Evolutionary conservation across 2,329 filamentous ascomycete genomes (phyloP), one percentile per base, ranked within the genome.

Genomic region (Clonostachys solani): DNA sequence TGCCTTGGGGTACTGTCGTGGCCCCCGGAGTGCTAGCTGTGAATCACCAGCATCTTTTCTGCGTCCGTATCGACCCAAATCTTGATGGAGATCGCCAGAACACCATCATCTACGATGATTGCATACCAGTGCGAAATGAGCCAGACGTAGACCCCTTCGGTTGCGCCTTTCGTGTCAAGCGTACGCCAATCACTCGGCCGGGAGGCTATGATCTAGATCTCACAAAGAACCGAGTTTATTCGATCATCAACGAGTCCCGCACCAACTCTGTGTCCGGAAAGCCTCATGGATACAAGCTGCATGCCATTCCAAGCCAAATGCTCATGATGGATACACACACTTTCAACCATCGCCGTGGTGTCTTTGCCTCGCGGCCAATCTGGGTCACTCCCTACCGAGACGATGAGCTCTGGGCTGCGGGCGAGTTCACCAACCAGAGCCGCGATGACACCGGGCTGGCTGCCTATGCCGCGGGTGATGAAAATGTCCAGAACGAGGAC

Each of bases 401-500:
- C 48, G 69, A 66, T 23, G 74, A 78, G 60, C 57, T 76, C 13
- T 77, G 68, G 66, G 74, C 72, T 2, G 73, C 71, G 5, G 75
- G 75, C 9, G 71, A 74, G 54, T 77, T 70, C 44, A 77, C 73
- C 4, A 78, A 77, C 49, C 74, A 77, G 61, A 74, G 72, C 49
- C 63, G 58, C 2, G 58, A 53, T 40, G 74, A 68, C 48, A 59
- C 54, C 13, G 51, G 51, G 5, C 40, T 43, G 12, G 41, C 40
- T 19, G 36, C 19, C 12, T 43, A 19, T 15, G 13, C 29, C 10
- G 46, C 29, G 2, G 45, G 51, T 5, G 38, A 53, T 4, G 77
- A 81, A 40, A 62, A 68, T 50, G 65, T 95, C 55, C 87, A 86
- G 42, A 84, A 95, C 66, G 87, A 84, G 3, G 88, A 95, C 60